phyloP scores from a whole-genome alignment of 306 rosid genomes.

The Gillenia trifoliata region DNA sequence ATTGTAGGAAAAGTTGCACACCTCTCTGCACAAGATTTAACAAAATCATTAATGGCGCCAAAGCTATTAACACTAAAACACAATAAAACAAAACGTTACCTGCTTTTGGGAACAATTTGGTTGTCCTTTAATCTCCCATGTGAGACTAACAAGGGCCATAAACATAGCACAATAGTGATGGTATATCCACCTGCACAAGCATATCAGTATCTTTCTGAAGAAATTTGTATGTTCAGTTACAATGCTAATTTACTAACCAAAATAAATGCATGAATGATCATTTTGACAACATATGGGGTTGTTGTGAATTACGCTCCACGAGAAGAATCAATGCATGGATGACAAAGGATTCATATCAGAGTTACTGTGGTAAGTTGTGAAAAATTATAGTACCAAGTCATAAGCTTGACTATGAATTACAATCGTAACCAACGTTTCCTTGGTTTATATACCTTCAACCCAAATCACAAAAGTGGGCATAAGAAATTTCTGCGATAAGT shows the following conservation, averaged over 20 bases:
- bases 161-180: constrained; percentile 96
- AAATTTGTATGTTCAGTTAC: background rate
- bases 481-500: background rate
- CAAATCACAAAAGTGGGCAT: background rate
- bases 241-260: background rate
- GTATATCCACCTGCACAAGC: constrained; percentile 86
- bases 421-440: background rate
- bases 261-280: background rate
- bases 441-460: background rate
- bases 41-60: background rate
- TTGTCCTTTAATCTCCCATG: constrained; percentile 96
- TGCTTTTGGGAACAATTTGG: constrained; percentile 88
- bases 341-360: background rate
- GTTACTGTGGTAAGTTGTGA: background rate
- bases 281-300: background rate
- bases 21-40: constrained; percentile 68
- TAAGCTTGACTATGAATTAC: background rate
- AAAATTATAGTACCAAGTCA: background rate
- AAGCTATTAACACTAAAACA: background rate
- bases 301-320: background rate
- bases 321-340: background rate
- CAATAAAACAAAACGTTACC: constrained; percentile 35
- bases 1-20: constrained; percentile 88
- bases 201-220: background rate
- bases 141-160: constrained; percentile 98